Percentiles rank a stretch among this genome's conserved stretches.
Evolutionary conservation across 176 grass and related monocot genomes (phyloP).

Genomic region (Dactylis glomerata): DNA sequence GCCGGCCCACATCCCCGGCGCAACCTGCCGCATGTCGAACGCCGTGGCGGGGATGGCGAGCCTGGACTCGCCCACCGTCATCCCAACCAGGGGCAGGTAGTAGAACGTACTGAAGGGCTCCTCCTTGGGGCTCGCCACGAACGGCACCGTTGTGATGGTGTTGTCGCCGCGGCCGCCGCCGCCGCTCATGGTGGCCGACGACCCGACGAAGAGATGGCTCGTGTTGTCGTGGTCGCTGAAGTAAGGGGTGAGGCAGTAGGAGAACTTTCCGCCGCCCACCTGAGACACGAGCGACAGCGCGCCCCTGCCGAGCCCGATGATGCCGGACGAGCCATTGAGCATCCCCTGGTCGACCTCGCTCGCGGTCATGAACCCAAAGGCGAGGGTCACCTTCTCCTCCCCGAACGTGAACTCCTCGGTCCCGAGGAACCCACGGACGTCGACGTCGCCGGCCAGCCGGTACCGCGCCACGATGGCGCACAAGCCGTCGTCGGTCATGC

Average conservation of each 20-base stretch:
- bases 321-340: no score
- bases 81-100: constrained; percentile 17
- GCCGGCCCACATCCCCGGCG: background rate
- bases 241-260: background rate
- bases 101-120: background rate
- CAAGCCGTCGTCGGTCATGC: background rate
- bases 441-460: background rate
- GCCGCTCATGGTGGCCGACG: background rate
- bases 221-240: background rate
- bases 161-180: background rate
- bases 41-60: background rate
- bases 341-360: background rate
- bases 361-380: background rate
- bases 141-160: background rate
- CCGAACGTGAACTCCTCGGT: background rate
- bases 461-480: background rate
- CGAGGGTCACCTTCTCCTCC: background rate
- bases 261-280: no score
- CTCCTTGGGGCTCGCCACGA: constrained; percentile 10
- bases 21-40: background rate
- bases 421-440: background rate
- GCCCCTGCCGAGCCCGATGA: no score
- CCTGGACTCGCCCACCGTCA: constrained; percentile 5
- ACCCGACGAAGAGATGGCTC: constrained; percentile 21
- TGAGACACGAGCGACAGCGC: no score